A percentile compares a stretch with the other conserved stretches of the same genome.
Conservation (phyloP, 352 stramenopile species). For the Phytophthora tentaculata region DNA sequence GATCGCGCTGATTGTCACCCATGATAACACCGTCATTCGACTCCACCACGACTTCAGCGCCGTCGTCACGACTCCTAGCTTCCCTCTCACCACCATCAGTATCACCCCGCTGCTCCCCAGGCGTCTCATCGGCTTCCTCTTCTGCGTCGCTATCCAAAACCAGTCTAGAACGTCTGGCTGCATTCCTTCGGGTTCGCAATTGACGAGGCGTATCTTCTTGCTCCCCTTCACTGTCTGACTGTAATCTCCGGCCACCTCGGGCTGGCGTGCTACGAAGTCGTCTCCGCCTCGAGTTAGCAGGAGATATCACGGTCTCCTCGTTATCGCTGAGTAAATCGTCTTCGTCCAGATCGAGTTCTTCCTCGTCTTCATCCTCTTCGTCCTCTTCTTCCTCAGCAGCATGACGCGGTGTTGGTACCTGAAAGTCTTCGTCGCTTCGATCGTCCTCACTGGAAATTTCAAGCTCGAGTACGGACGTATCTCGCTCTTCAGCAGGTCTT, state of each 20-base stretch:
- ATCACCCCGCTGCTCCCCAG: constrained; percentile 8
- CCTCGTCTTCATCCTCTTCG: constrained; percentile 64
- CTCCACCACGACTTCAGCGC: constrained; percentile 70
- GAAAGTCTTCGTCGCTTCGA: constrained; percentile 87
- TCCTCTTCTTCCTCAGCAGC: constrained; percentile 63
- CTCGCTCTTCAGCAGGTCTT: constrained; percentile 70
- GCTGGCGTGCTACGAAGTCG: constrained; percentile 43
- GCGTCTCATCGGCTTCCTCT: constrained; percentile 20
- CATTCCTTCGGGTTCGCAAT: constrained; percentile 32
- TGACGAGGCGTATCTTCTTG: constrained; percentile 34
- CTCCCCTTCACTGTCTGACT: constrained; percentile 23
- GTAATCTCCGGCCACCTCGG: constrained; percentile 49
- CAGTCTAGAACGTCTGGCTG: constrained; percentile 30
- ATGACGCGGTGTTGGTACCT: constrained; percentile 55
- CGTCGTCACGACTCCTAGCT: constrained; percentile 22
- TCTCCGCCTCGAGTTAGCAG: constrained; percentile 46
- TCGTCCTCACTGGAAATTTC: constrained; percentile 90
- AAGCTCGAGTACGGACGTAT: constrained; percentile 84
- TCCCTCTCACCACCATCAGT: constrained; percentile 15
- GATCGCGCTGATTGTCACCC: constrained; percentile 81
- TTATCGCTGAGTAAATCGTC: constrained; percentile 63
- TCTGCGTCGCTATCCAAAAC: constrained; percentile 41
- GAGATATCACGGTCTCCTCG: constrained; percentile 44
- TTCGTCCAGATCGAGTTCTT: constrained; percentile 50
- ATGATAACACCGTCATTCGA: constrained; percentile 87